Evolutionary conservation across 345 rosid genomes (phyloP).

Genomic region (Passiflora organensis): DNA sequence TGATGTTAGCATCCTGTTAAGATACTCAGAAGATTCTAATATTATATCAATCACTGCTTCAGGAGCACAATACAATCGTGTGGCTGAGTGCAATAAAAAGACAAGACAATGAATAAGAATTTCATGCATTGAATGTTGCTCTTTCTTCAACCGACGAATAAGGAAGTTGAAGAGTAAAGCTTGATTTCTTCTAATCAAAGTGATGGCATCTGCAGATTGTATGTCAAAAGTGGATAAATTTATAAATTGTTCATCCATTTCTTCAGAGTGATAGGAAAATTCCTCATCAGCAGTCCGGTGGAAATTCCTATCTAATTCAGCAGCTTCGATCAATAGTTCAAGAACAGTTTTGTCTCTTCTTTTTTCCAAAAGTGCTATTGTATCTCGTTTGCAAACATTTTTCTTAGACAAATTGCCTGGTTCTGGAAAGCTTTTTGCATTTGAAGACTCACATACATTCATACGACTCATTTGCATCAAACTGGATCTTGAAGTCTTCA

Average conservation of each 20-base stretch:
- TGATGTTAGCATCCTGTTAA: slow-evolving; percentile 47
- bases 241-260: slow-evolving; percentile 38
- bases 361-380: slow-evolving; percentile 50
- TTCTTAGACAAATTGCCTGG: slow-evolving; percentile 27
- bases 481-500: slow-evolving; percentile 42
- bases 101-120: slow-evolving; percentile 66
- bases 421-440: slow-evolving; percentile 24
- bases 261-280: slow-evolving; percentile 26
- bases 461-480: slow-evolving; percentile 18
- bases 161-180: slow-evolving; percentile 56
- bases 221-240: slow-evolving; percentile 49
- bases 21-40: slow-evolving; percentile 54
- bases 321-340: slow-evolving; percentile 63
- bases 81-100: slow-evolving; percentile 63
- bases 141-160: slow-evolving; percentile 48
- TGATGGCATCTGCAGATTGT: slow-evolving; percentile 59
- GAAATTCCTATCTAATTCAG: slow-evolving; percentile 58
- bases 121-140: slow-evolving; percentile 64
- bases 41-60: slow-evolving; percentile 55
- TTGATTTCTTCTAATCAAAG: slow-evolving; percentile 77
- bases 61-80: slow-evolving; percentile 54
- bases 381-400: slow-evolving; percentile 33
- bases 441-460: slow-evolving; percentile 16
- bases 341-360: slow-evolving; percentile 69
- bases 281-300: slow-evolving; percentile 32